Conservation (phyloP, 768 basidiomycete species). For the Pleurotus djamor region DNA sequence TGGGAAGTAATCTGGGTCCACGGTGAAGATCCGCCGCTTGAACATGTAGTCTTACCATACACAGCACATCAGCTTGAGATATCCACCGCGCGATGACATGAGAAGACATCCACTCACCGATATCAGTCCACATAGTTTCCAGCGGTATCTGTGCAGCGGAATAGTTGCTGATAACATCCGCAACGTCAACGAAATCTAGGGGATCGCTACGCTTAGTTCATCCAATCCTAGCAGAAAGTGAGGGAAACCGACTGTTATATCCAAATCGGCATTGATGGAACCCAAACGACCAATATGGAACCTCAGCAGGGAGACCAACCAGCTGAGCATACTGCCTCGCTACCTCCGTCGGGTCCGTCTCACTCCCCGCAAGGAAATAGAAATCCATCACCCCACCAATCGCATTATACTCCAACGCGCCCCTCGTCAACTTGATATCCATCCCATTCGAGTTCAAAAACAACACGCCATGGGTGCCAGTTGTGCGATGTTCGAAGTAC, state of each 20-base stretch:
- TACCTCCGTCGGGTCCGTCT: conserved; percentile 52
- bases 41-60: conserved; percentile 62
- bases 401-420: conserved; percentile 67
- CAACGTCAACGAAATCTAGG: conserved; percentile 60
- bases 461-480: conserved; percentile 70
- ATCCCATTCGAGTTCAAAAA: conserved; percentile 72
- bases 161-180: conserved; percentile 60
- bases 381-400: conserved; percentile 80
- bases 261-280: conserved; percentile 75
- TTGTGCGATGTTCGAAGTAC: conserved; percentile 67
- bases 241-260: conserved; percentile 44
- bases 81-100: background rate
- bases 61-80: background rate
- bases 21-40: conserved; percentile 35
- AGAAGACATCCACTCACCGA: conserved; percentile 35
- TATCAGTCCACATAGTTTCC: conserved; percentile 82
- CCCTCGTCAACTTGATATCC: conserved; percentile 66
- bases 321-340: conserved; percentile 70
- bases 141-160: conserved; percentile 60
- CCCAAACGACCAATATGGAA: conserved; percentile 75
- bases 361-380: conserved; percentile 73
- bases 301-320: conserved; percentile 64
- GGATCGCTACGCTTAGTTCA: background rate
- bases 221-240: background rate
- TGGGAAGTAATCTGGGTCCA: conserved; percentile 69